These are phyloP conservation scores for Tilletia horrida DNA, from an alignment of 1,284 basidiomycete genomes.

Conservation along the genomic window DNA sequence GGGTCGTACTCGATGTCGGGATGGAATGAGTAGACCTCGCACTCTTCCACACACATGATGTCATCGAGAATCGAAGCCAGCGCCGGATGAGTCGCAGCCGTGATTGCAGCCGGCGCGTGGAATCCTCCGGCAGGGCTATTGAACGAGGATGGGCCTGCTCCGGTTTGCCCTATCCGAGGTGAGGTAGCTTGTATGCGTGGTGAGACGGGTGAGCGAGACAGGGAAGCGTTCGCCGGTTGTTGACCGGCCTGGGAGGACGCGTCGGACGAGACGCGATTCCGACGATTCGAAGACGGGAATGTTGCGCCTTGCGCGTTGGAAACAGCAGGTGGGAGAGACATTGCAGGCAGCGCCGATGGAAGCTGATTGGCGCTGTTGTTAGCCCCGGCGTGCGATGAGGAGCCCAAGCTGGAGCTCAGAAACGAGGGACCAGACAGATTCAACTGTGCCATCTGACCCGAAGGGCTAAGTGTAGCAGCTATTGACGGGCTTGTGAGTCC, in stretches of 20 bases:
- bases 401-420: too few species aligned
- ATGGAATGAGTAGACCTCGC: constrained; percentile 90
- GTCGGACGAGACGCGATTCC: too few species aligned
- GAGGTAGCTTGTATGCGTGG: background rate
- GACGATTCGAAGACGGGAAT: background rate
- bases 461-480: constrained; percentile 3
- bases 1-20: constrained; percentile 94
- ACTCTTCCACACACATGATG: constrained; percentile 82
- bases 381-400: too few species aligned
- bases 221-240: background rate
- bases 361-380: too few species aligned
- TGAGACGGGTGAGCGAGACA: constrained; percentile 4
- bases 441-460: constrained; percentile 4
- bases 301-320: constrained; percentile 22
- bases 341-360: constrained; percentile 16
- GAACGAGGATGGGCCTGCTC: background rate
- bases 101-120: constrained; percentile 7
- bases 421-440: background rate
- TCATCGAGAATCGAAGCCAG: constrained; percentile 84
- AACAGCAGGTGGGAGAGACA: constrained; percentile 23
- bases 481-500: background rate
- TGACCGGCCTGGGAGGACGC: background rate
- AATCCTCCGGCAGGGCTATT: background rate
- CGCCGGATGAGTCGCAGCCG: constrained; percentile 64
- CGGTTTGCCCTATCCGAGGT: background rate